Conservation (phyloP, 257 asterid genomes). For the Catharanthus roseus region DNA sequence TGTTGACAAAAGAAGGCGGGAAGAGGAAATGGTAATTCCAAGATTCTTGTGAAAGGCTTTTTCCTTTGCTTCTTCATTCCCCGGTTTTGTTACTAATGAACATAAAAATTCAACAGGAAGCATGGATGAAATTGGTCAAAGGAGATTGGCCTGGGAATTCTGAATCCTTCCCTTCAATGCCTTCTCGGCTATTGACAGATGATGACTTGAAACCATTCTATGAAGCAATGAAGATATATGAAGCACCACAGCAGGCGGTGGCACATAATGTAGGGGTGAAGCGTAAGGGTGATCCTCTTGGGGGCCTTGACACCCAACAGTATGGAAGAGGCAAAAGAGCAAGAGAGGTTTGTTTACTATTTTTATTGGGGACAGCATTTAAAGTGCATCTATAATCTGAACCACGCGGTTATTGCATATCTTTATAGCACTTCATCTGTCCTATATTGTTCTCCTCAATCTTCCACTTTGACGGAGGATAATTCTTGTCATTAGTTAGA, state of each 20-base stretch:
- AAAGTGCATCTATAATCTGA: neutral
- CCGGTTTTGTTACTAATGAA: constrained; percentile 13
- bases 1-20: constrained; percentile 68
- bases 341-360: constrained; percentile 68
- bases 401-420: too few species aligned
- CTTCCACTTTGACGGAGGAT: neutral
- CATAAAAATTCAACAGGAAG: constrained; percentile 39
- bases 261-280: constrained; percentile 56
- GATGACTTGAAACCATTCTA: constrained; percentile 76
- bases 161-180: constrained; percentile 60
- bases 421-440: neutral
- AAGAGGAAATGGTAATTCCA: constrained; percentile 70
- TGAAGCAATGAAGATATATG: constrained; percentile 83
- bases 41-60: constrained; percentile 16
- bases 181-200: constrained; percentile 77
- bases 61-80: constrained; percentile 10
- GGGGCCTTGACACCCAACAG: constrained; percentile 88
- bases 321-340: constrained; percentile 99
- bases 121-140: constrained; percentile 57
- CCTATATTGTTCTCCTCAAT: neutral
- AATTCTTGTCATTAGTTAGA: neutral
- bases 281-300: constrained; percentile 71
- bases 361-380: neutral
- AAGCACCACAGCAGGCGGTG: constrained; percentile 37
- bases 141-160: constrained; percentile 42